These are phyloP conservation scores for Macrolepiota albuminosa DNA, from an alignment of 768 basidiomycete species.

Conservation along the genomic window DNA sequence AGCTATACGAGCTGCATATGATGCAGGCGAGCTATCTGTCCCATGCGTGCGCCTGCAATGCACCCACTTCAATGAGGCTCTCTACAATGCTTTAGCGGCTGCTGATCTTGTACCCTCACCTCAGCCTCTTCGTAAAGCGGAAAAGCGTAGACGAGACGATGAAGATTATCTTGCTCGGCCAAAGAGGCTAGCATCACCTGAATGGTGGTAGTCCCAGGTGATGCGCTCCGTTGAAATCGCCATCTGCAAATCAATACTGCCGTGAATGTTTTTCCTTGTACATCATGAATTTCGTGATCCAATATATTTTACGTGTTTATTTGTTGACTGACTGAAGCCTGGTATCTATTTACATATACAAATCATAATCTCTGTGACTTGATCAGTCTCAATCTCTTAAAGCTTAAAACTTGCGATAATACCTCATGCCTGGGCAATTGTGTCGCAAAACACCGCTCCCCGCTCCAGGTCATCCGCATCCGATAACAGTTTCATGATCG, in stretches of 20 bases:
- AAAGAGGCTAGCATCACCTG: not conserved
- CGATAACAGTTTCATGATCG: not conserved
- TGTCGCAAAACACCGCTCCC: constrained; percentile 22
- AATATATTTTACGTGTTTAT: not conserved
- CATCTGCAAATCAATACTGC: not conserved
- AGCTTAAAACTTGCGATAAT: not conserved
- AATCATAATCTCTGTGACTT: not conserved
- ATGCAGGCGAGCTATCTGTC: constrained; percentile 34
- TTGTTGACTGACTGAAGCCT: not conserved
- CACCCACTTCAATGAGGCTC: constrained; percentile 36
- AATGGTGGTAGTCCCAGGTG: not conserved
- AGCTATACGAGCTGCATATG: constrained; percentile 38
- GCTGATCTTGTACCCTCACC: constrained; percentile 1
- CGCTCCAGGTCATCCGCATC: constrained; percentile 27
- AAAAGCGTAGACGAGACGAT: constrained; percentile 15
- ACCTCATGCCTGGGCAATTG: constrained; percentile 22
- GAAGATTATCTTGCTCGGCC: constrained; percentile 8
- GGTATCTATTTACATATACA: not conserved
- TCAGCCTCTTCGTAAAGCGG: not conserved
- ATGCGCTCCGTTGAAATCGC: not conserved
- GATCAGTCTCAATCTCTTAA: not conserved
- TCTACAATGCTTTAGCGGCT: constrained; percentile 27
- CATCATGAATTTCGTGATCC: not conserved
- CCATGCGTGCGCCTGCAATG: constrained; percentile 48
- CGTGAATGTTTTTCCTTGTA: not conserved